phyloP scores from a whole-genome alignment of 306 rosid genomes.

The Fagus sylvatica region DNA sequence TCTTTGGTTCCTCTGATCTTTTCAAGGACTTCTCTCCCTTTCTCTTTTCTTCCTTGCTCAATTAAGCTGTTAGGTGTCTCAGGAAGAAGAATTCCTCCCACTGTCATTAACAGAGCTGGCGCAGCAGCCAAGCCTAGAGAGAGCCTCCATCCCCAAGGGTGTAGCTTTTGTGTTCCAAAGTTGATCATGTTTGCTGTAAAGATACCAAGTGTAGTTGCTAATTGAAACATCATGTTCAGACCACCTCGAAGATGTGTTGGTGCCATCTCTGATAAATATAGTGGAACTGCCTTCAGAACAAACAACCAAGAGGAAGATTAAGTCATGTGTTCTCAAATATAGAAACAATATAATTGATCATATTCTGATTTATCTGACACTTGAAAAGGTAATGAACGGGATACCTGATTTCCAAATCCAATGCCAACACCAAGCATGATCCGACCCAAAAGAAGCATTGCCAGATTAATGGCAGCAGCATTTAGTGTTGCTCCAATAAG shows the following conservation, averaged over 20 bases:
- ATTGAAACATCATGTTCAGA: conserved; percentile 92
- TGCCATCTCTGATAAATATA: conserved; percentile 91
- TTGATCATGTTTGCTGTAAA: conserved; percentile 90
- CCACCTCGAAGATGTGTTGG: conserved; percentile 92
- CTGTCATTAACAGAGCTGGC: conserved; percentile 73
- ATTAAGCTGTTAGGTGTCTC: conserved; percentile 92
- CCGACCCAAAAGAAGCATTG: conserved; percentile 79
- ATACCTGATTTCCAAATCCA: conserved; percentile 94
- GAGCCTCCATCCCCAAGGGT: conserved; percentile 92
- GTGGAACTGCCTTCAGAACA: conserved; percentile 78
- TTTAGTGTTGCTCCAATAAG: conserved; percentile 68
- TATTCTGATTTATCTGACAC: neutral
- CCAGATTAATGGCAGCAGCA: conserved; percentile 63
- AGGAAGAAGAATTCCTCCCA: conserved; percentile 79
- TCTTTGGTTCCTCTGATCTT: conserved; percentile 68
- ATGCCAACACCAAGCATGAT: conserved; percentile 95
- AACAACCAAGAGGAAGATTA: conserved; percentile 17
- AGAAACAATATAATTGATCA: neutral
- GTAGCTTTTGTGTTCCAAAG: conserved; percentile 75
- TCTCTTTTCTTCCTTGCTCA: conserved; percentile 58
- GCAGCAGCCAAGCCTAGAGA: conserved; percentile 78
- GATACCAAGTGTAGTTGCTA: conserved; percentile 87
- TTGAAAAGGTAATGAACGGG: neutral
- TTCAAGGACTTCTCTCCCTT: conserved; percentile 62
- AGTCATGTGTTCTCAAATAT: conserved; percentile 6